Conservation (phyloP, 2,329 filamentous ascomycete species). For the Talaromyces sp. region DNA sequence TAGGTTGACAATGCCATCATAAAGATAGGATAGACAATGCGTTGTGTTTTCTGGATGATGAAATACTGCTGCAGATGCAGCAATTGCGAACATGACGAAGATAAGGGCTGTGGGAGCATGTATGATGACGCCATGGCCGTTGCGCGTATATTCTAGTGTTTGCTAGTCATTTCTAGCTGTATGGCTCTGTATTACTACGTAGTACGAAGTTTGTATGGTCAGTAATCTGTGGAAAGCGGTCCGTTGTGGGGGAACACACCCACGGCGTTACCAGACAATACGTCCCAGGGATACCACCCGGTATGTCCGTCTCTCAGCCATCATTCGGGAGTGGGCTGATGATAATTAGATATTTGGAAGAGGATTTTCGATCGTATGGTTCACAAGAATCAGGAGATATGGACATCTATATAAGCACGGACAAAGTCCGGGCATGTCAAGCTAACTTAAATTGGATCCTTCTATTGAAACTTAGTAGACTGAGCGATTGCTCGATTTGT, state of each 20-base stretch:
- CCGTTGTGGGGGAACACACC: not conserved
- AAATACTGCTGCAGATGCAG: not conserved
- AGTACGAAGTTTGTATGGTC: too few relatives aligned
- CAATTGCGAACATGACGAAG: not conserved
- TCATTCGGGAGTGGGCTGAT: not conserved
- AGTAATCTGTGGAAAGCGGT: not conserved
- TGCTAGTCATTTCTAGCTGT: not conserved
- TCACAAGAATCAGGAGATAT: not conserved
- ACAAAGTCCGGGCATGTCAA: not conserved
- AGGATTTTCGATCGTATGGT: not conserved
- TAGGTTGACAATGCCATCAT: too few relatives aligned
- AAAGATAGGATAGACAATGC: too few relatives aligned
- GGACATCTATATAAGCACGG: not conserved
- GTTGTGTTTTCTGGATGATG: not conserved
- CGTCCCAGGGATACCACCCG: not conserved
- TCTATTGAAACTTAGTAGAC: not conserved
- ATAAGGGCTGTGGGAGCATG: not conserved
- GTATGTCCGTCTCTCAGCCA: not conserved
- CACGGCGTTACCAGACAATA: not conserved
- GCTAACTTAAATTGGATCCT: not conserved
- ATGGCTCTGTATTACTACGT: not conserved
- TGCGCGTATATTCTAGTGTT: not conserved
- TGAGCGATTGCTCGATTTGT: not conserved
- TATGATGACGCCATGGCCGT: slow-evolving; percentile 15
- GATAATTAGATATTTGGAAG: not conserved